These are phyloP conservation scores for Streptanthus diversifolius DNA, from an alignment of 345 rosid species.

Conservation along the genomic window DNA sequence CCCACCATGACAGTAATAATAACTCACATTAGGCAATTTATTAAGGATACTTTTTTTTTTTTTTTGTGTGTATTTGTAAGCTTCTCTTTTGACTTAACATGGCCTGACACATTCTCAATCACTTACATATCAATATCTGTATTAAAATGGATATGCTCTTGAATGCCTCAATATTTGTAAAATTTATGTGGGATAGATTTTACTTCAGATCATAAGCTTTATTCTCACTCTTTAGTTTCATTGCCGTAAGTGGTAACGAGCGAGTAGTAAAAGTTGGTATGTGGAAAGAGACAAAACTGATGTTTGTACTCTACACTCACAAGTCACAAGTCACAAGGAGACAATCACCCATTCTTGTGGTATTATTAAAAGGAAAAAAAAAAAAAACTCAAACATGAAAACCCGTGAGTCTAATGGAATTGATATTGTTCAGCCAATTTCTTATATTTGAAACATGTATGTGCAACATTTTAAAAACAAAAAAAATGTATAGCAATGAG, in stretches of 20 bases:
- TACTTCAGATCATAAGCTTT: not conserved
- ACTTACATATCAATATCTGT: not conserved
- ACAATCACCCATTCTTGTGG: constrained; percentile 25
- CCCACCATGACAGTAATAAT: not conserved
- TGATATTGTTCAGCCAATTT: not conserved
- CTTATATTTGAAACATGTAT: constrained; percentile 1
- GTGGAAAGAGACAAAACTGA: constrained; percentile 18
- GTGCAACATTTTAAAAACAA: not conserved
- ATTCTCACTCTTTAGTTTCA: not conserved
- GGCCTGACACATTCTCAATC: constrained; percentile 7
- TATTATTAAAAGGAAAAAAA: not conserved
- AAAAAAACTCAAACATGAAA: not conserved
- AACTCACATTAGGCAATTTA: not conserved
- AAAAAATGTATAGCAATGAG: not conserved
- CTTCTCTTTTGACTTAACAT: constrained; percentile 19
- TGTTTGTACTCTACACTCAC: constrained; percentile 5
- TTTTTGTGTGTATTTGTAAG: constrained; percentile 4
- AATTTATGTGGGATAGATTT: not conserved
- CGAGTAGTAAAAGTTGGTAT: constrained; percentile 2
- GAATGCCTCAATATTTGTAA: not conserved
- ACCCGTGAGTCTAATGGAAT: constrained; percentile 29
- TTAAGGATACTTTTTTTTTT: not conserved
- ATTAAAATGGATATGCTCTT: constrained; percentile 4
- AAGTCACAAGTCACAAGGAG: constrained; percentile 25
- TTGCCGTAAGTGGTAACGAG: constrained; percentile 1